Conservation (phyloP, 139 green algal species). For the Chlamydomonas sp. region DNA sequence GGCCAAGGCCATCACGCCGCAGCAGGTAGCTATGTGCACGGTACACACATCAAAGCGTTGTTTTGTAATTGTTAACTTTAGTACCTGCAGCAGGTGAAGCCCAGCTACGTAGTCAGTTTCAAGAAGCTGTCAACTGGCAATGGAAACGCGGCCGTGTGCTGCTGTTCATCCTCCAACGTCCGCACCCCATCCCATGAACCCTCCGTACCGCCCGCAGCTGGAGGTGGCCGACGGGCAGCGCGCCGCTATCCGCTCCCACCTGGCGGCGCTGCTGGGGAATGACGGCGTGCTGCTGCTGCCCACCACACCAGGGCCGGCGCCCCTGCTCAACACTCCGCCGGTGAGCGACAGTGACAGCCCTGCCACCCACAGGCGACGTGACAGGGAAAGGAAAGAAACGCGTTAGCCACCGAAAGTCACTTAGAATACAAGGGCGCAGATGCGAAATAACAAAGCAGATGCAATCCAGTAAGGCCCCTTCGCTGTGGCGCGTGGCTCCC, state of each 20-base stretch:
- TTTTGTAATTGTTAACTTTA: too few species aligned
- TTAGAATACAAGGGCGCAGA: too few species aligned
- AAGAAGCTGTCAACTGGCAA: background rate
- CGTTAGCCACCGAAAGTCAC: too few species aligned
- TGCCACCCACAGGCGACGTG: background rate
- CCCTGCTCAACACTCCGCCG: constrained; percentile 53
- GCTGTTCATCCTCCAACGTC: background rate
- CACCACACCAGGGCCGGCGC: constrained; percentile 77
- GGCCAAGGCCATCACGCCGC: constrained; percentile 64
- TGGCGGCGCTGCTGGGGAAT: constrained; percentile 68
- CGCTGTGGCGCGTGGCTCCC: too few species aligned
- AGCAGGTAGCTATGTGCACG: background rate
- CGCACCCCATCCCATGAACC: background rate
- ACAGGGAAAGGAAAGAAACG: too few species aligned
- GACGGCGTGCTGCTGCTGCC: constrained; percentile 81
- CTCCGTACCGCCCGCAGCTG: constrained; percentile 4
- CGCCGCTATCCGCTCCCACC: constrained; percentile 50
- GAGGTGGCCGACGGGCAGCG: constrained; percentile 17
- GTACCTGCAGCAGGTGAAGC: too few species aligned
- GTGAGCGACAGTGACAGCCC: background rate
- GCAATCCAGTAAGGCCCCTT: too few species aligned
- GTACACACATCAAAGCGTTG: too few species aligned
- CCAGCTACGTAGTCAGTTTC: too few species aligned
- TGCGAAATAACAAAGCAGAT: too few species aligned
- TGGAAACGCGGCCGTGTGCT: background rate